phyloP scores from a whole-genome alignment of 176 grass and related monocot species.

The Musa schizocarpa region DNA sequence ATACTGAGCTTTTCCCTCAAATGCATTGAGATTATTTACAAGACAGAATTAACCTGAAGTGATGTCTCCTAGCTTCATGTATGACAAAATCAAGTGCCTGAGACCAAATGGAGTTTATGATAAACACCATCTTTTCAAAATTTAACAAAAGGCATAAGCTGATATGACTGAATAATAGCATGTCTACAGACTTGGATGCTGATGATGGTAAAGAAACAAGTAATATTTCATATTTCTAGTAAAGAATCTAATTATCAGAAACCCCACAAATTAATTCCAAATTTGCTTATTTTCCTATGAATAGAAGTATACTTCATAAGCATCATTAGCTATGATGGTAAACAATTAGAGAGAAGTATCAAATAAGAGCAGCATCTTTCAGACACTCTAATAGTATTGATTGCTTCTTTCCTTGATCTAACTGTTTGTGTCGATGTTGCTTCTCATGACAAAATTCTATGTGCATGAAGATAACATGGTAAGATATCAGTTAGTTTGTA shows the following conservation, averaged over 20 bases:
- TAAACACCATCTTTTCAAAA: background rate
- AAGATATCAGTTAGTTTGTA: too few species aligned
- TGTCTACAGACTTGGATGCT: background rate
- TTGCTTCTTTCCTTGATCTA: too few species aligned
- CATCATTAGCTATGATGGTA: background rate
- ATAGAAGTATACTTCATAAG: background rate
- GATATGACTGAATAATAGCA: background rate
- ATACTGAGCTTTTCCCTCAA: conserved; percentile 87
- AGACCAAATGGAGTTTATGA: conserved; percentile 9
- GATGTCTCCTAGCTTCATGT: conserved; percentile 64
- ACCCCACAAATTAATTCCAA: background rate
- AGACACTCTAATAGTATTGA: too few species aligned
- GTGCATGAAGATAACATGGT: too few species aligned
- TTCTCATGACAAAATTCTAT: too few species aligned
- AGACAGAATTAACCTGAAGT: conserved; percentile 75
- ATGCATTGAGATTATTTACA: conserved; percentile 86
- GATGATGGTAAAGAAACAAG: background rate
- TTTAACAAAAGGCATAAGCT: background rate
- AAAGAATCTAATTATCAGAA: background rate
- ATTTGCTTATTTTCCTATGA: background rate
- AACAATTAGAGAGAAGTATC: too few species aligned
- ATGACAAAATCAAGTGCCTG: conserved; percentile 88
- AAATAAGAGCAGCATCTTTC: too few species aligned
- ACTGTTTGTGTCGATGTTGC: too few species aligned
- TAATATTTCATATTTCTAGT: background rate